Percentiles rank a stretch among this genome's conserved stretches.
Evolutionary conservation across 371 early-diverging fungal genomes (phyloP).

Genomic region (Apophysomyces elegans): DNA sequence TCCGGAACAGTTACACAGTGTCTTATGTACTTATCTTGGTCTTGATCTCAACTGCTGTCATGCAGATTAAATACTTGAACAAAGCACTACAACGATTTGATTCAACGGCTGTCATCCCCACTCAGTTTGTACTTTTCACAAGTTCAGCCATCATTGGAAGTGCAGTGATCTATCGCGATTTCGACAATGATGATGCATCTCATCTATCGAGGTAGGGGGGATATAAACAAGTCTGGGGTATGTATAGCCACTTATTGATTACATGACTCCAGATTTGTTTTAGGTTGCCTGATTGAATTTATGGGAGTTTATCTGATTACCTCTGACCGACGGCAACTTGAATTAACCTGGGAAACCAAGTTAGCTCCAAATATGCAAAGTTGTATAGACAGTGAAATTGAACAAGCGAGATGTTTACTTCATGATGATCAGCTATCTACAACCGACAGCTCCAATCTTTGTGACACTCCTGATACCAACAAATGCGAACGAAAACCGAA

Average conservation of each 20-base stretch:
- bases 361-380: background rate
- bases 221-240: background rate
- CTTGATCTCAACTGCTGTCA: constrained; percentile 65
- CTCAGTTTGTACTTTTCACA: constrained; percentile 81
- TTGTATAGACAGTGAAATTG: constrained; percentile 6
- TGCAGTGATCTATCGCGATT: constrained; percentile 74
- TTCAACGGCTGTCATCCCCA: constrained; percentile 78
- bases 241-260: background rate
- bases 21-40: constrained; percentile 68
- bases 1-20: constrained; percentile 52
- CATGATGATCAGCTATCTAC: background rate
- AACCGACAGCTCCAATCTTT: constrained; percentile 12
- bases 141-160: constrained; percentile 77
- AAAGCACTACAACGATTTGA: constrained; percentile 71
- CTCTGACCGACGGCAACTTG: constrained; percentile 41
- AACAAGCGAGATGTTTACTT: background rate
- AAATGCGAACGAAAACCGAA: background rate
- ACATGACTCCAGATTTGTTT: constrained; percentile 42
- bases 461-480: constrained; percentile 19
- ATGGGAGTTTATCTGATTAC: constrained; percentile 76
- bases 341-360: constrained; percentile 6
- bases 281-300: constrained; percentile 70
- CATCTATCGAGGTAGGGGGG: constrained; percentile 19
- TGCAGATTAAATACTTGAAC: constrained; percentile 77
- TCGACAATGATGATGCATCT: constrained; percentile 47